Evolutionary conservation across 2,329 filamentous ascomycete genomes (phyloP).

Genomic region (Biscogniauxia mediterranea): DNA sequence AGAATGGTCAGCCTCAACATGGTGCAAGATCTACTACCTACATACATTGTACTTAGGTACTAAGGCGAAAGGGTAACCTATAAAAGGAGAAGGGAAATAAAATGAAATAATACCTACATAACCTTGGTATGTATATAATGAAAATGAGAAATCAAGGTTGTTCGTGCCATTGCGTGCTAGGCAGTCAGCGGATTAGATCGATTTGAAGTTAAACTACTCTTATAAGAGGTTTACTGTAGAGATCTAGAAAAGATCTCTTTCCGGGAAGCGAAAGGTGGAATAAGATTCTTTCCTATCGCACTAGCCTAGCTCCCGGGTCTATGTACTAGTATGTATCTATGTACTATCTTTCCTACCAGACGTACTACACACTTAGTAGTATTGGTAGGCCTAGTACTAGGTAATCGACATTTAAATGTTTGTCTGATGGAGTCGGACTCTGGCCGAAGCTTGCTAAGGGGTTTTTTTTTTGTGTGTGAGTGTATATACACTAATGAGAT

Average conservation of each 20-base stretch:
- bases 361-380: neutral
- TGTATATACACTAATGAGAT: neutral
- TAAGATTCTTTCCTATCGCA: neutral
- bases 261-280: neutral
- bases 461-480: too few species aligned
- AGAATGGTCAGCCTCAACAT: neutral
- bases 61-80: neutral
- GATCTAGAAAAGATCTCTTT: neutral
- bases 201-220: too few species aligned
- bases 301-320: neutral
- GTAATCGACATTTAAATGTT: neutral
- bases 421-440: neutral
- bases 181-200: too few species aligned
- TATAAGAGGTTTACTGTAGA: neutral
- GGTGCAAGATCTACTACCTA: constrained; percentile 1
- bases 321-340: neutral
- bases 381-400: neutral
- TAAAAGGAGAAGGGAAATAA: too few species aligned
- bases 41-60: too few species aligned
- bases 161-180: too few species aligned
- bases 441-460: neutral
- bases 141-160: too few species aligned
- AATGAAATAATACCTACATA: too few species aligned
- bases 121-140: too few species aligned
- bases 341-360: neutral